These are phyloP conservation scores for Trichocladium antarcticum DNA, from an alignment of 495 filamentous ascomycete species.

Conservation along the genomic window DNA sequence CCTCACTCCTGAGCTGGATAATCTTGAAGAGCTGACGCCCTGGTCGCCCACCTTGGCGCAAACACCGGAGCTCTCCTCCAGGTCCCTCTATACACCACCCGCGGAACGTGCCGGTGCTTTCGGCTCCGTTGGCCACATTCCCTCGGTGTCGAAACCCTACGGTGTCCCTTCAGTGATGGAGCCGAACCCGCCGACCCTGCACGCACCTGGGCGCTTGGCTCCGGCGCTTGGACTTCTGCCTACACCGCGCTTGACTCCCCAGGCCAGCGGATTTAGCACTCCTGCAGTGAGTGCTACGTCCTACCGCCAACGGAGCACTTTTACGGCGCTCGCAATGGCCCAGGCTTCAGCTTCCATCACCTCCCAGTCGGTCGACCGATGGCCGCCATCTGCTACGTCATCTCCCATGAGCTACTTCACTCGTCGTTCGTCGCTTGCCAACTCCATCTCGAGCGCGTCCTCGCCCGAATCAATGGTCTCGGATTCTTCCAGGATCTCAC, in stretches of 20 bases:
- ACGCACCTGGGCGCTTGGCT: conserved; percentile 39
- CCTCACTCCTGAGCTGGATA: conserved; percentile 65
- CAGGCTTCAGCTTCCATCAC: conserved; percentile 56
- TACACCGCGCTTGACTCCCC: conserved; percentile 74
- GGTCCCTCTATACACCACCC: conserved; percentile 25
- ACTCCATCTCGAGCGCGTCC: conserved; percentile 63
- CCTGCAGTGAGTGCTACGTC: conserved; percentile 75
- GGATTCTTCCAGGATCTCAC: conserved; percentile 63
- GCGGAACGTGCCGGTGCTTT: conserved; percentile 22
- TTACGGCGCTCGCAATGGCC: conserved; percentile 72
- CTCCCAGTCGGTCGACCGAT: conserved; percentile 46
- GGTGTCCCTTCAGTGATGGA: conserved; percentile 50
- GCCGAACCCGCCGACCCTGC: conserved; percentile 44
- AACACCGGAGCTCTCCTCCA: conserved; percentile 25
- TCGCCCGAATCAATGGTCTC: conserved; percentile 89
- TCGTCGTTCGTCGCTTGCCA: conserved; percentile 66
- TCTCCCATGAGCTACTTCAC: conserved; percentile 47
- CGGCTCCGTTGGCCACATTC: conserved; percentile 33
- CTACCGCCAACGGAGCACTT: conserved; percentile 44
- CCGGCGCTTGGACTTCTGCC: conserved; percentile 55
- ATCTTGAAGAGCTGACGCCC: conserved; percentile 40
- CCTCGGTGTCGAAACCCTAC: conserved; percentile 34
- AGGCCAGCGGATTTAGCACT: conserved; percentile 61
- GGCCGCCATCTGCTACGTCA: conserved; percentile 46
- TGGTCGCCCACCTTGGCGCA: conserved; percentile 19